phyloP scores from a whole-genome alignment of 2,329 filamentous ascomycete species.

The Teratosphaeria epicoccoides region DNA sequence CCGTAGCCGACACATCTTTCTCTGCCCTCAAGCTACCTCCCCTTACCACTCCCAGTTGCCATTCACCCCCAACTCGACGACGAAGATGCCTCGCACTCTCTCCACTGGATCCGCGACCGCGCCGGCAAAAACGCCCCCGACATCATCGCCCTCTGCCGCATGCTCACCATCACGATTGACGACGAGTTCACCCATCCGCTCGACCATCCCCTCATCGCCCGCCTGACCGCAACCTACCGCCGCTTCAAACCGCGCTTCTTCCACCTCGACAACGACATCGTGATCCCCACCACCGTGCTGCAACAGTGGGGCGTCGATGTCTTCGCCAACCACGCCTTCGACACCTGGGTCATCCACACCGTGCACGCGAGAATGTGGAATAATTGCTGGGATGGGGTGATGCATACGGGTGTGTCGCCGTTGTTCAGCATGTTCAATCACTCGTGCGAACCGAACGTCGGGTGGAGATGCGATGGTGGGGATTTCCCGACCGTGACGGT shows the following conservation, averaged over 20 bases:
- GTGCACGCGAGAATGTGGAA: conserved; percentile 79
- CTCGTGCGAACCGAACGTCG: conserved; percentile 83
- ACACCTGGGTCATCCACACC: conserved; percentile 77
- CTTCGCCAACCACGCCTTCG: conserved; percentile 49
- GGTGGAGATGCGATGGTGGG: conserved; percentile 50
- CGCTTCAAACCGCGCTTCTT: conserved; percentile 36
- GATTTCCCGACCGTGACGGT: conserved; percentile 10
- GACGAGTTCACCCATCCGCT: conserved; percentile 15
- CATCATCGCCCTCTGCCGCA: conserved; percentile 12
- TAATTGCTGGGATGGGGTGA: conserved; percentile 61
- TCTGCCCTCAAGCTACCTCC: background rate
- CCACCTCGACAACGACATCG: conserved; percentile 60
- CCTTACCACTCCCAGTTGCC: conserved; percentile 2
- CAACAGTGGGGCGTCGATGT: conserved; percentile 74
- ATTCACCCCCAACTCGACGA: conserved; percentile 14
- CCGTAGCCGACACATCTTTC: background rate
- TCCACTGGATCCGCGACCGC: conserved; percentile 17
- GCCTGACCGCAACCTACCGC: conserved; percentile 19
- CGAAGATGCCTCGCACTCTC: conserved; percentile 10
- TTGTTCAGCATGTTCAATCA: conserved; percentile 94
- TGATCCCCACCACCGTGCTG: conserved; percentile 58
- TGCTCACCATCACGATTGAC: conserved; percentile 12
- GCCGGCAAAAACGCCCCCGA: conserved; percentile 11
- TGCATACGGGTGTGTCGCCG: conserved; percentile 51
- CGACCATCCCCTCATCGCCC: conserved; percentile 16